Evolutionary conservation across 495 filamentous ascomycete species (phyloP).

Genomic region (Podospora australis): DNA sequence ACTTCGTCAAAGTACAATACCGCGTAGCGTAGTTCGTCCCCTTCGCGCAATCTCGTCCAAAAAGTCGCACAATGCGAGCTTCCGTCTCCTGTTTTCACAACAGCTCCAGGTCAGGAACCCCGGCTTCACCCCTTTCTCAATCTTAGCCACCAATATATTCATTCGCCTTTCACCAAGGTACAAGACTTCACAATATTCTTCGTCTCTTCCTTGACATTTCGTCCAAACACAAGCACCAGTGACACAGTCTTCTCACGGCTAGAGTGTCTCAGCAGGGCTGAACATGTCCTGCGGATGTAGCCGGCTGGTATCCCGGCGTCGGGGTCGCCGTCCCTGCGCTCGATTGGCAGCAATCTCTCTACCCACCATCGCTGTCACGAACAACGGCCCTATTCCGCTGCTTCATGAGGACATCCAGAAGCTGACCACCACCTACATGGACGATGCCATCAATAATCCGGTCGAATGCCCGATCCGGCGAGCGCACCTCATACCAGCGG

Average conservation of each 20-base stretch:
- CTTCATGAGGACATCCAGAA: too few species aligned
- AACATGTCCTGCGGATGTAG: too few species aligned
- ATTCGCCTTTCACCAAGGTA: slow-evolving; percentile 42
- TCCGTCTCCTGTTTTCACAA: slow-evolving; percentile 45
- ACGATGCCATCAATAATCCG: too few species aligned
- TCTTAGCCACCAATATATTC: slow-evolving; percentile 29
- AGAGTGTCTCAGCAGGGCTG: too few species aligned
- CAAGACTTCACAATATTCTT: slow-evolving; percentile 37
- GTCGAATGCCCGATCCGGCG: too few species aligned
- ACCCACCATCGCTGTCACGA: slow-evolving; percentile 27
- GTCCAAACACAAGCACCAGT: slow-evolving; percentile 49
- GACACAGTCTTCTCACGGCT: slow-evolving; percentile 42
- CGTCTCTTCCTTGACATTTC: slow-evolving; percentile 23
- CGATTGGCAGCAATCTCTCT: slow-evolving; percentile 47
- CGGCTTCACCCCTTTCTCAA: slow-evolving; percentile 8
- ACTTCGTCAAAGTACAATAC: too few species aligned
- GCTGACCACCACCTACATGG: too few species aligned
- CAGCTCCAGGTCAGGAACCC: slow-evolving; percentile 21
- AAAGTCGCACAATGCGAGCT: too few species aligned
- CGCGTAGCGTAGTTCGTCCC: too few species aligned
- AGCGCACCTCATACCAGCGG: too few species aligned
- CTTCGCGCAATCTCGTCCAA: too few species aligned
- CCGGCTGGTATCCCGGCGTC: slow-evolving; percentile 40
- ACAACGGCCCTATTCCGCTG: too few species aligned
- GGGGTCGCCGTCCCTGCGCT: slow-evolving; percentile 49